Evolutionary conservation across 352 stramenopile species (phyloP), one percentile per base, ranked within the genome.

Genomic region (Thraustochytrium sp.): DNA sequence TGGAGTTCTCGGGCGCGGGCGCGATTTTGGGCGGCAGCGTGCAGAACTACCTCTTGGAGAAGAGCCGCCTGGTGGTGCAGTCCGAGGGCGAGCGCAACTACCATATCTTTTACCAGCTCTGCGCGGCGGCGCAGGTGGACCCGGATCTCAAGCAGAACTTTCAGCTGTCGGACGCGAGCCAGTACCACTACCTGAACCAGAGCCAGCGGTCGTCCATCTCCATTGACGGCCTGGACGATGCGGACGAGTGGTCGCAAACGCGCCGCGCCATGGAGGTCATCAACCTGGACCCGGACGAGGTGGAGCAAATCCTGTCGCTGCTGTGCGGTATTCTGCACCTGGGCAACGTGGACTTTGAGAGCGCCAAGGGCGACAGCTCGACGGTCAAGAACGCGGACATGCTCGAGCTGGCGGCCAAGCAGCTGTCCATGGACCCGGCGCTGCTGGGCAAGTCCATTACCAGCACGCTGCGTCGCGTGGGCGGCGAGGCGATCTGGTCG

Each of bases 31-130:
- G 91, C 23, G 90, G 90, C 13, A 85, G 85, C 34, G 91, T 93
- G 56, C 85, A 91, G 73, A 92, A 89, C 42, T 94, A 95, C 82
- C 85, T 99, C 31, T 86, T 99, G 3, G 96, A 99, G 86, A 97
- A 97, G 72, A 94, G 97, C 11, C 90, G 95, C 21, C 87, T 99
- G 2, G 92, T 98, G 36, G 93, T 90, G 1, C 94, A 97, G 54
- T 90, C 89, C 37, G 89, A 91, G n/a, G 92, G 94, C n/a, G 75
- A 84, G 61, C 88, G 94, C 31, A 97, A 97, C 80, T 98, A 97
- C 86, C 94, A 98, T 86, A 93, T 97, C 53, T 98, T 98, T 82
- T 98, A 98, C 82, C 93, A 98, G 86, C 75, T 98, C 26, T 75
- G 96, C 18, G 88, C 90, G 0, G 92, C 90, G 2, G 46, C 42